Evolutionary conservation across 768 basidiomycete genomes (phyloP).

Genomic region (Rhodotorula sphaerocarpa): DNA sequence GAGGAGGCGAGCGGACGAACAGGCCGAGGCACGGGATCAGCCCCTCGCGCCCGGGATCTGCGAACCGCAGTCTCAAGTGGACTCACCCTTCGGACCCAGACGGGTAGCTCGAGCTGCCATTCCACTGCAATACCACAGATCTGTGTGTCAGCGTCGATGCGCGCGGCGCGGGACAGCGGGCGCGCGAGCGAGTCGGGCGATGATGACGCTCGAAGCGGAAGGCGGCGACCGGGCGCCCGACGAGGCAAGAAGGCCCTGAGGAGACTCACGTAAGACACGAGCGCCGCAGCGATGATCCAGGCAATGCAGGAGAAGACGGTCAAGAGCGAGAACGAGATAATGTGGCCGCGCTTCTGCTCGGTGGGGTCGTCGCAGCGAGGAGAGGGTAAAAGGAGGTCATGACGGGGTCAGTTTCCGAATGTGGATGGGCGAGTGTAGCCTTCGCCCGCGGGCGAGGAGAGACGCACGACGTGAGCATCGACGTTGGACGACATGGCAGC

Average conservation of each 20-base stretch:
- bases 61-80: too few relatives aligned
- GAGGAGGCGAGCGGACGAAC: neutral
- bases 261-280: conserved; percentile 14
- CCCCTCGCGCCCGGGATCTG: too few relatives aligned
- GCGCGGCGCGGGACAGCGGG: too few relatives aligned
- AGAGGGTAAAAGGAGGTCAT: conserved; percentile 2
- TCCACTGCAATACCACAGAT: too few relatives aligned
- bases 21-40: neutral
- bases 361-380: neutral
- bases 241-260: neutral
- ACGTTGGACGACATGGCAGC: neutral
- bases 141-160: too few relatives aligned
- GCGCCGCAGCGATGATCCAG: conserved; percentile 22
- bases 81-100: conserved; percentile 17
- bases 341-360: conserved; percentile 29
- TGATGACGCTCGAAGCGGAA: neutral
- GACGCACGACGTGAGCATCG: conserved; percentile 11
- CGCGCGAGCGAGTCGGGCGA: too few relatives aligned
- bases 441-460: neutral
- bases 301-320: conserved; percentile 27
- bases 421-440: neutral
- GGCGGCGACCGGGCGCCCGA: neutral
- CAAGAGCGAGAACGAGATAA: conserved; percentile 27
- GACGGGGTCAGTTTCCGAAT: neutral
- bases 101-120: conserved; percentile 9